A percentile compares a stretch with the other conserved stretches of the same genome.
These are phyloP conservation scores for Epichloe sibirici DNA, from an alignment of 2,329 filamentous ascomycete genomes.

Conservation along the genomic window DNA sequence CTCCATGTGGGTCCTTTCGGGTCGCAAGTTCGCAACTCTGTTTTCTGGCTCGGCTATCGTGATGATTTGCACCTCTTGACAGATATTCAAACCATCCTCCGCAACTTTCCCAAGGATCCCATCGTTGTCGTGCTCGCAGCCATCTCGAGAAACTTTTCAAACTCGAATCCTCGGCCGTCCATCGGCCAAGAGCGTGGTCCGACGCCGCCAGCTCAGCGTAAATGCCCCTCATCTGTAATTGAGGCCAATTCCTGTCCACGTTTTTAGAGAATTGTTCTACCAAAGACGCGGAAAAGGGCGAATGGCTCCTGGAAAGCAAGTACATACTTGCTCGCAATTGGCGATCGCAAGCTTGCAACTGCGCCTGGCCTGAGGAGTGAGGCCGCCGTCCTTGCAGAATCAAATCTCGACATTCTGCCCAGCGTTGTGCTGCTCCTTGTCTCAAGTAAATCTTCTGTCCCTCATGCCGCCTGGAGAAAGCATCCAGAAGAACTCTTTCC, in stretches of 20 bases:
- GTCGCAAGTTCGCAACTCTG: too few relatives aligned
- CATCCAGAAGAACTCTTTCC: constrained; percentile 44
- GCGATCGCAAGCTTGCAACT: constrained; percentile 41
- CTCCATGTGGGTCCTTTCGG: too few relatives aligned
- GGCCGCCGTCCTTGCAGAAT: constrained; percentile 41
- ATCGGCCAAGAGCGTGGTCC: constrained; percentile 45
- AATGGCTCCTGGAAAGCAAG: not conserved
- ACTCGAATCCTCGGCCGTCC: constrained; percentile 50
- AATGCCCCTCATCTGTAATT: constrained; percentile 45
- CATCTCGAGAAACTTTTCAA: constrained; percentile 45
- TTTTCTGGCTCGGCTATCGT: not conserved
- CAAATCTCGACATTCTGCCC: constrained; percentile 41
- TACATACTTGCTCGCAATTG: constrained; percentile 43
- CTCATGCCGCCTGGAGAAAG: constrained; percentile 48
- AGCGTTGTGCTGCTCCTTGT: constrained; percentile 46
- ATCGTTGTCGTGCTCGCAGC: constrained; percentile 30
- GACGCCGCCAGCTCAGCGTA: constrained; percentile 42
- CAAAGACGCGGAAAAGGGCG: not conserved
- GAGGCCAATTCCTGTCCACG: constrained; percentile 39
- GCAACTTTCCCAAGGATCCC: not conserved
- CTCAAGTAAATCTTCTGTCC: constrained; percentile 52
- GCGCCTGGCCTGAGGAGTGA: constrained; percentile 31
- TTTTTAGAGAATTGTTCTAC: not conserved
- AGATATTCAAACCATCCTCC: not conserved
- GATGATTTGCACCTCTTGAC: not conserved